These are phyloP conservation scores for Candida hispaniensis DNA, from an alignment of 805 yeast genomes.

Conservation along the genomic window DNA sequence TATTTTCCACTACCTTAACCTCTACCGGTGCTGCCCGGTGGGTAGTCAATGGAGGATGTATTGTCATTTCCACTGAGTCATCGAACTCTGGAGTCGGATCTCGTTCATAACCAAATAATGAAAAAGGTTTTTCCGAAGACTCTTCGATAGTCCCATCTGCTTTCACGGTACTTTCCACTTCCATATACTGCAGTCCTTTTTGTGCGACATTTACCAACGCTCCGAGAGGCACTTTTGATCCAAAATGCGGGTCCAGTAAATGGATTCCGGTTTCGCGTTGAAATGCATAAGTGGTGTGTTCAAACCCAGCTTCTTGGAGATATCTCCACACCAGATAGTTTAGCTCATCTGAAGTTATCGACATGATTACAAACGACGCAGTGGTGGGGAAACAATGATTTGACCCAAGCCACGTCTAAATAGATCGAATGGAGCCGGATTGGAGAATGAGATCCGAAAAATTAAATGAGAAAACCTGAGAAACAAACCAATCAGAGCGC, in stretches of 20 bases:
- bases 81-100: conserved; percentile 9
- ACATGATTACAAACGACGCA: conserved; percentile 45
- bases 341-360: conserved; percentile 70
- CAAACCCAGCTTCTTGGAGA: conserved; percentile 61
- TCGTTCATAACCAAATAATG: conserved; percentile 17
- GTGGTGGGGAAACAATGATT: no score
- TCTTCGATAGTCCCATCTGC: conserved; percentile 28
- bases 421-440: no score
- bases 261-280: conserved; percentile 61
- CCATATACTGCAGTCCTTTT: conserved; percentile 70
- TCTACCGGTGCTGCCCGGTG: no score
- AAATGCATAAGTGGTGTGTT: conserved; percentile 67
- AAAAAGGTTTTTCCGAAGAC: conserved; percentile 21
- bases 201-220: conserved; percentile 73
- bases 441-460: no score
- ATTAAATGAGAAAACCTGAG: no score
- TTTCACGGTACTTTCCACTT: conserved; percentile 49
- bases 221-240: conserved; percentile 58
- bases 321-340: conserved; percentile 91
- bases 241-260: conserved; percentile 42
- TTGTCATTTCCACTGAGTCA: no score
- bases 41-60: no score
- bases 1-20: no score
- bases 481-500: no score
- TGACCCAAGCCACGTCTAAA: no score